Base-by-base conservation (phyloP, 768 basidiomycete species). In the Lactarius quietus region DNA sequence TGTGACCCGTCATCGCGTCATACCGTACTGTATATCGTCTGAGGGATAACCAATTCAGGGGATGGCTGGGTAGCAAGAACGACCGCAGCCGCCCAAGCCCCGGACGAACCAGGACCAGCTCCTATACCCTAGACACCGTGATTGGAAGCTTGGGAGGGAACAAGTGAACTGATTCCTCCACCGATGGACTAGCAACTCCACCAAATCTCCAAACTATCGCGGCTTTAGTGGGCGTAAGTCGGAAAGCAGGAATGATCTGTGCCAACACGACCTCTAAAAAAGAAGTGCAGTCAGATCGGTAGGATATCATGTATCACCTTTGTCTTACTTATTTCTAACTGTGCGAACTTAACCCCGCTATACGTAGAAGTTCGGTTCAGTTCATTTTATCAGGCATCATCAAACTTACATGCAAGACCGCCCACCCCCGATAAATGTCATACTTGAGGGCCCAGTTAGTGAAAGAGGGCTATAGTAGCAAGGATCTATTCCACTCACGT, bases 291-390 rank as follows among this genome's bases (percentile, higher is more conserved):
- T 51, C 26, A 51, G 48, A 51, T 26, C 5, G 45, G 48, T 2
- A 26, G 14, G 23, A 51, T 28, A 14, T 6, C 14, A 2, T 26
- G 26, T 10, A 12, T 15, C 45, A 6, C 10, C 48, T 26, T 26
- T 15, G 23, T 26, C 48, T 26, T 28, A 77, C 78, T 79, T 72
- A 78, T 78, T 64, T 78, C 77, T 29, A 79, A 69, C 59, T 77
- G 74, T 2, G 77, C 74, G 62, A 77, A 78, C 60, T 80, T 78
- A 72, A 78, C 79, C 53, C 78, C 78, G 36, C 75, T 76, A 63
- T 8, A 33, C n/a, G 18, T 38, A 15, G n/a, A 7, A 9, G 14
- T 36, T 55, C 61, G 41, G 36, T 31, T 23, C 28, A 52, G n/a
- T 23, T 26, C 23, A n/a, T 8, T 4, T 23, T 9, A 7, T 33